Percentiles rank a stretch among this genome's conserved stretches.
phyloP scores from a whole-genome alignment of 768 basidiomycete species.

The Tephrocybe sp. region DNA sequence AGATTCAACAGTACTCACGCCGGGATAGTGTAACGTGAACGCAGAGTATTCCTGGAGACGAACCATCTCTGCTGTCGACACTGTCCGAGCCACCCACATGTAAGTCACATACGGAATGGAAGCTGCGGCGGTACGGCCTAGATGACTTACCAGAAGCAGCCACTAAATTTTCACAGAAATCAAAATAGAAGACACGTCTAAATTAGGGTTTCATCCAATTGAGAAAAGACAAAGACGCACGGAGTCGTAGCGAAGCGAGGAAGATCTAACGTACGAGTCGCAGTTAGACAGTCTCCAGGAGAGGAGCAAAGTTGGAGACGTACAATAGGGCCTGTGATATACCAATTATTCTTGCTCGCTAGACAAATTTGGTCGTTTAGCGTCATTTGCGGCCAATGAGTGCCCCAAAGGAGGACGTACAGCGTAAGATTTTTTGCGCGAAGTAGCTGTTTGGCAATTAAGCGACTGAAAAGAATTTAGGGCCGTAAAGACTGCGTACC shows the following conservation, averaged over 20 bases:
- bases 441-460: slow-evolving; percentile 9
- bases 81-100: slow-evolving; percentile 1
- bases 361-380: background rate
- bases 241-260: slow-evolving; percentile 20
- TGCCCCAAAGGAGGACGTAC: background rate
- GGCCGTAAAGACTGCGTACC: slow-evolving; percentile 15
- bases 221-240: slow-evolving; percentile 12
- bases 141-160: slow-evolving; percentile 19
- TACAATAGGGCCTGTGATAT: slow-evolving; percentile 22
- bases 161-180: slow-evolving; percentile 9
- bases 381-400: background rate
- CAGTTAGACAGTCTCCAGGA: background rate
- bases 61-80: slow-evolving; percentile 24
- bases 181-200: background rate
- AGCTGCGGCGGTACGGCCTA: no score
- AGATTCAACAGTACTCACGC: slow-evolving; percentile 8
- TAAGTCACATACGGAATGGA: background rate
- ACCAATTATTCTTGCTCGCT: slow-evolving; percentile 26
- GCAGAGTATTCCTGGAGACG: slow-evolving; percentile 16
- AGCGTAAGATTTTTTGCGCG: slow-evolving; percentile 15
- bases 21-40: slow-evolving; percentile 17
- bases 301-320: background rate
- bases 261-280: slow-evolving; percentile 5
- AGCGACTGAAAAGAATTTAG: background rate
- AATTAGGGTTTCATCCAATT: background rate